Conservation (phyloP, 2,329 filamentous ascomycete species). For the Aspergillus sp. region DNA sequence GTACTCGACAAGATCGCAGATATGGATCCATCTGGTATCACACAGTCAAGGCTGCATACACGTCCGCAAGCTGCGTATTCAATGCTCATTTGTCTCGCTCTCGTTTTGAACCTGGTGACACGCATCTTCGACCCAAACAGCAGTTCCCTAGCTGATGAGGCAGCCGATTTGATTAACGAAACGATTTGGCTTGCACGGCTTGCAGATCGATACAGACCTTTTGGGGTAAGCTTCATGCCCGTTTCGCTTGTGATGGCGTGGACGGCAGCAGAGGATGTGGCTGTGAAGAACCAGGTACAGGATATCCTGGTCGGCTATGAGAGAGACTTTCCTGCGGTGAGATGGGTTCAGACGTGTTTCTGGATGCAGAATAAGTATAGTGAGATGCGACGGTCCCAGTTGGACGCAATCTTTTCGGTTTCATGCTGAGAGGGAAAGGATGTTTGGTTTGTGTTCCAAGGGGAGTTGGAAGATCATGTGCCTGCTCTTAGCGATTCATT, state of each 20-base stretch:
- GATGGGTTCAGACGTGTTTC: conserved; percentile 13
- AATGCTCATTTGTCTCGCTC: conserved; percentile 17
- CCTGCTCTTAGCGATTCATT: background rate
- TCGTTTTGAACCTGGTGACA: conserved; percentile 21
- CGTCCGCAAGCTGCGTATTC: conserved; percentile 21
- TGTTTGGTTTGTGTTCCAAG: background rate
- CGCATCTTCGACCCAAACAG: conserved; percentile 18
- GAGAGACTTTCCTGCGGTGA: conserved; percentile 19
- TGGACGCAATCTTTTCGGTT: background rate
- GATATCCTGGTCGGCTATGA: conserved; percentile 20
- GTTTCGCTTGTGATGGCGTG: conserved; percentile 21
- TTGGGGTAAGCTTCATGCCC: conserved; percentile 22
- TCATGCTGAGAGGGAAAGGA: background rate
- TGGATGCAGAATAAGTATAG: conserved; percentile 10
- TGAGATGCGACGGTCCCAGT: background rate
- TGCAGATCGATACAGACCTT: conserved; percentile 19
- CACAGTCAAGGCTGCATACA: conserved; percentile 10
- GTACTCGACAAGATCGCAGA: conserved; percentile 4
- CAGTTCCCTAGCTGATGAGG: conserved; percentile 10
- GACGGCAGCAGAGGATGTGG: conserved; percentile 15
- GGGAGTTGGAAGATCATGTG: background rate
- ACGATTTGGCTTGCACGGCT: conserved; percentile 14
- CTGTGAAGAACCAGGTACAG: conserved; percentile 14
- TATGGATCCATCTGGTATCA: background rate
- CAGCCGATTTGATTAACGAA: conserved; percentile 13